Conservation (phyloP, 73 alveolate genomes). For the Paramecium caudatum region DNA sequence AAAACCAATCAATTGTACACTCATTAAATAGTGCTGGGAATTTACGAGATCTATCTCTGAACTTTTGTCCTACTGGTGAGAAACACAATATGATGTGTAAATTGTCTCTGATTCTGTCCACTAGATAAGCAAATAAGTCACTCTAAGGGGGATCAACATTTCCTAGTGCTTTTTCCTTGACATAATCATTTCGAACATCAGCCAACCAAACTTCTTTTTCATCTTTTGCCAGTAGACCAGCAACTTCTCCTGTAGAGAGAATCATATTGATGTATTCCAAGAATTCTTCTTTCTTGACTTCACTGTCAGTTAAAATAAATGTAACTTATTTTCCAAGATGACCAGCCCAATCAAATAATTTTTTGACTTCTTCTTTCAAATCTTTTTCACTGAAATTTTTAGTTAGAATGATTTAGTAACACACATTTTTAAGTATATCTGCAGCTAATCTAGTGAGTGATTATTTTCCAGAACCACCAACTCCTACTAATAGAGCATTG, state of each 20-base stretch:
- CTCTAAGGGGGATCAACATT: slow-evolving; percentile 91
- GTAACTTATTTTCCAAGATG: slow-evolving; percentile 95
- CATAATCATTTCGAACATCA: slow-evolving; percentile 88
- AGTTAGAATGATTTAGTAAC: slow-evolving; percentile 93
- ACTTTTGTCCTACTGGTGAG: slow-evolving; percentile 99
- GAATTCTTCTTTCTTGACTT: slow-evolving; percentile 99
- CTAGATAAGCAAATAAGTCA: slow-evolving; percentile 93
- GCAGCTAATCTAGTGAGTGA: slow-evolving; percentile 99
- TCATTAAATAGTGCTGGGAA: slow-evolving; percentile 99
- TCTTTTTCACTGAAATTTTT: slow-evolving; percentile 95
- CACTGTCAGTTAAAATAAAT: slow-evolving; percentile 99
- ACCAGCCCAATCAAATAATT: slow-evolving; percentile 94
- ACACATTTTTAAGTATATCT: slow-evolving; percentile 83
- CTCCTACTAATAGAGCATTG: slow-evolving; percentile 99
- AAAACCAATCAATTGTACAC: slow-evolving; percentile 99
- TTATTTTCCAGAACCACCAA: slow-evolving; percentile 99
- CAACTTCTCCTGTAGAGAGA: slow-evolving; percentile 99
- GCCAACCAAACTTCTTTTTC: slow-evolving; percentile 97
- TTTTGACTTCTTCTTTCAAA: slow-evolving; percentile 93
- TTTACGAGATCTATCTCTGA: slow-evolving; percentile 99
- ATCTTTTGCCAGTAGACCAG: slow-evolving; percentile 99
- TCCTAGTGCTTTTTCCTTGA: slow-evolving; percentile 91
- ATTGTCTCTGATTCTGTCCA: slow-evolving; percentile 98
- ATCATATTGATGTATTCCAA: slow-evolving; percentile 98
- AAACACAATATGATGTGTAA: slow-evolving; percentile 99